A percentile compares a stretch with the other conserved stretches of the same genome.
Evolutionary conservation across 2,329 filamentous ascomycete species (phyloP).

Genomic region (Chaetoscypha palmicola): DNA sequence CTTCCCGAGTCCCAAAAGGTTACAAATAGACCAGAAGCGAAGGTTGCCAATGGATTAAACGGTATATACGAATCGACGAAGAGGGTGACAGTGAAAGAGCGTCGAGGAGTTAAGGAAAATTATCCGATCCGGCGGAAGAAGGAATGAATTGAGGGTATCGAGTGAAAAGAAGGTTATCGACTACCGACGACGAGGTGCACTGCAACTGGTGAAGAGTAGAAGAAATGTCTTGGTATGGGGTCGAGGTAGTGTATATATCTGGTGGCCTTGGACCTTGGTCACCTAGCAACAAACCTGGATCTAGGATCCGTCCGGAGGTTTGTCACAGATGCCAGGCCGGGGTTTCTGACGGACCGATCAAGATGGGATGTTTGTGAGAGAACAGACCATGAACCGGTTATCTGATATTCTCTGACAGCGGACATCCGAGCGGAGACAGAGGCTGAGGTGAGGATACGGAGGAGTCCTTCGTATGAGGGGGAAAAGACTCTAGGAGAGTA

Average conservation of each 20-base stretch:
- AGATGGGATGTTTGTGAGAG: constrained; percentile 37
- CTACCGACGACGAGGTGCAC: constrained; percentile 40
- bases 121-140: constrained; percentile 47
- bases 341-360: constrained; percentile 32
- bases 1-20: constrained; percentile 10
- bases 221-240: constrained; percentile 5
- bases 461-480: too few species aligned
- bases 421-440: constrained; percentile 49
- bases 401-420: constrained; percentile 46
- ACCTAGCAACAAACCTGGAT: constrained; percentile 23
- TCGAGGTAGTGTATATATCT: constrained; percentile 35
- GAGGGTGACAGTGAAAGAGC: constrained; percentile 17
- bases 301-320: constrained; percentile 27
- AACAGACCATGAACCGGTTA: constrained; percentile 42
- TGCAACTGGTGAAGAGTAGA: constrained; percentile 26
- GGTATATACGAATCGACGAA: constrained; percentile 19
- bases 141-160: constrained; percentile 28
- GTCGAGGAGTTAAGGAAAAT: constrained; percentile 30
- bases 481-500: too few species aligned
- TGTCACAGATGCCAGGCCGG: constrained; percentile 32
- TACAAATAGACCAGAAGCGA: constrained; percentile 25
- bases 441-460: too few species aligned
- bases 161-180: constrained; percentile 48
- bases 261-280: constrained; percentile 20
- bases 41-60: constrained; percentile 29